Percentiles rank a stretch among this genome's conserved stretches.
phyloP scores from a whole-genome alignment of 495 filamentous ascomycete genomes.

The Neurospora sp. region DNA sequence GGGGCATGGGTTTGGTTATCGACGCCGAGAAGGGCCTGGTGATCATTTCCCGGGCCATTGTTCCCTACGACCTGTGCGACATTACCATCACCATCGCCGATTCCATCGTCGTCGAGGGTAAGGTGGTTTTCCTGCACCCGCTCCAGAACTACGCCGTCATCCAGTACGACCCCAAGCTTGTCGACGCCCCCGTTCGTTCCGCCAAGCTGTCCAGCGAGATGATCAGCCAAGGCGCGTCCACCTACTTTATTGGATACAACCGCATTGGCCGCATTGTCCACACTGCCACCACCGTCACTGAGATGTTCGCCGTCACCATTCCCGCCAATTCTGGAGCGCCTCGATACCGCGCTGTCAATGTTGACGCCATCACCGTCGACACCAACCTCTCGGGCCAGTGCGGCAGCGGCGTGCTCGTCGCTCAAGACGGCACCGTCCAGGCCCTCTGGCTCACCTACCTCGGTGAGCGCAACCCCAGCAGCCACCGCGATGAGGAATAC shows the following conservation, averaged over 20 bases:
- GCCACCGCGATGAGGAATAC: conserved; percentile 88
- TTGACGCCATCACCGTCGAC: conserved; percentile 96
- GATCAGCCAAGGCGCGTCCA: conserved; percentile 82
- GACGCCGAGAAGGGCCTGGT: conserved; percentile 94
- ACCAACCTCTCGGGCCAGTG: conserved; percentile 84
- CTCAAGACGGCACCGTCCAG: conserved; percentile 83
- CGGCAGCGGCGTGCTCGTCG: conserved; percentile 85
- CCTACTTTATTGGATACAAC: conserved; percentile 95
- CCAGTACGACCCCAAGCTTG: conserved; percentile 86
- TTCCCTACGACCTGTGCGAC: conserved; percentile 94
- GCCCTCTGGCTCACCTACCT: conserved; percentile 95
- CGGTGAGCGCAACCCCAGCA: conserved; percentile 69
- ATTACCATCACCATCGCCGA: conserved; percentile 92
- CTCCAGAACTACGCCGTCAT: conserved; percentile 94
- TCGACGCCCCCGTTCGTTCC: conserved; percentile 84
- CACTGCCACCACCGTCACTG: conserved; percentile 87
- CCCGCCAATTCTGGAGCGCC: conserved; percentile 85
- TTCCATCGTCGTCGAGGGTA: conserved; percentile 85
- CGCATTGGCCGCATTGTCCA: conserved; percentile 89
- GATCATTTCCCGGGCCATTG: conserved; percentile 81
- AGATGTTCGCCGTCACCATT: conserved; percentile 95
- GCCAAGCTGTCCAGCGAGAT: conserved; percentile 69
- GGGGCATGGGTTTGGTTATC: conserved; percentile 89
- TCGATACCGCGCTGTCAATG: conserved; percentile 89
- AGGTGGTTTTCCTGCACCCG: conserved; percentile 95